Conservation (phyloP, 73 alveolate genomes). For the Paramecium caudatum region DNA sequence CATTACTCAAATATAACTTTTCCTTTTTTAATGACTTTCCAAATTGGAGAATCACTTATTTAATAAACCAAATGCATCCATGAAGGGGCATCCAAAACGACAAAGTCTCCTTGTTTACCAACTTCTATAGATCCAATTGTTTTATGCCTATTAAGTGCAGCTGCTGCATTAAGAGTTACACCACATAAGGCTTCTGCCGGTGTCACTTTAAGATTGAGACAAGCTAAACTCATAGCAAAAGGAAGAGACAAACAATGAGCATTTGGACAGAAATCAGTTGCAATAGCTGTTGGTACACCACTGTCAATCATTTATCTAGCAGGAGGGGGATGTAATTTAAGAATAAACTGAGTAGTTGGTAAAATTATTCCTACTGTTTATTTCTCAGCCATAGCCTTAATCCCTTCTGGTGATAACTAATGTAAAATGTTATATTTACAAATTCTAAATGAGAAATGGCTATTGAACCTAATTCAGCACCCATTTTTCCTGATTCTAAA, state of each 20-base stretch:
- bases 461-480: conserved; percentile 74
- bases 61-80: conserved; percentile 75
- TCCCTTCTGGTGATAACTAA: conserved; percentile 72
- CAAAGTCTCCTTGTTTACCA: conserved; percentile 78
- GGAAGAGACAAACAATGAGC: conserved; percentile 77
- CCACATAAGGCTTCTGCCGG: conserved; percentile 80
- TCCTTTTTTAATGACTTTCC: conserved; percentile 59
- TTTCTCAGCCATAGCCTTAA: conserved; percentile 75
- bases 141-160: conserved; percentile 73
- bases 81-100: conserved; percentile 70
- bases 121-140: conserved; percentile 76
- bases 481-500: conserved; percentile 76
- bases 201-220: conserved; percentile 74
- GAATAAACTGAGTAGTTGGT: conserved; percentile 79
- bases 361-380: conserved; percentile 77
- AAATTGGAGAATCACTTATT: conserved; percentile 70
- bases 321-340: conserved; percentile 77
- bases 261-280: conserved; percentile 80
- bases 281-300: conserved; percentile 81
- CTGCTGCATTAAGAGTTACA: conserved; percentile 81
- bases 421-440: not conserved
- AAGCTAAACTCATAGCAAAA: conserved; percentile 77
- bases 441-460: conserved; percentile 79
- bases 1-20: conserved; percentile 26
- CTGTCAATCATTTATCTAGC: conserved; percentile 77